These are phyloP conservation scores for Ormosia semicastrata DNA, from an alignment of 306 rosid genomes.

Conservation along the genomic window DNA sequence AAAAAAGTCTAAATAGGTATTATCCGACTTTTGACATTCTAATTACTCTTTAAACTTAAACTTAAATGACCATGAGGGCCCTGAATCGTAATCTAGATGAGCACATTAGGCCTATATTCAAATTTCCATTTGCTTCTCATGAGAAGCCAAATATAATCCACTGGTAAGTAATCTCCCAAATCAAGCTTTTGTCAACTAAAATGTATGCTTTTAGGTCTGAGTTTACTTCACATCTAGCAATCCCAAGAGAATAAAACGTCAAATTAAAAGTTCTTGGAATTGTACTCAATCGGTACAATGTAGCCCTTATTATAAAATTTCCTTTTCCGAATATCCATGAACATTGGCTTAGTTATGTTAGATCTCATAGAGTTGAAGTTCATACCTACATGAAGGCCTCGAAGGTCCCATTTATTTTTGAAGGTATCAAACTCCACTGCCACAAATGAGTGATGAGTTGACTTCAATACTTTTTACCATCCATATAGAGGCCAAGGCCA, in stretches of 20 bases:
- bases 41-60: slow-evolving; percentile 18
- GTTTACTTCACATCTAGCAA: too few relatives aligned
- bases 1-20: not conserved
- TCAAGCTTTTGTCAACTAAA: slow-evolving; percentile 20
- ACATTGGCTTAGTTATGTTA: slow-evolving; percentile 13
- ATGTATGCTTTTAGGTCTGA: too few relatives aligned
- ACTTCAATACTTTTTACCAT: not conserved
- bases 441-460: slow-evolving; percentile 27
- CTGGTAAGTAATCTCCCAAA: slow-evolving; percentile 32
- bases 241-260: slow-evolving; percentile 31
- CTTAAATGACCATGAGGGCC: slow-evolving; percentile 41
- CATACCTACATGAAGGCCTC: slow-evolving; percentile 36
- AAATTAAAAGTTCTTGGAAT: slow-evolving; percentile 28
- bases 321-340: not conserved
- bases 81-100: too few relatives aligned
- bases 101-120: too few relatives aligned
- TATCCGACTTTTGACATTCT: not conserved
- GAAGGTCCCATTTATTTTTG: slow-evolving; percentile 28
- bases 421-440: slow-evolving; percentile 52
- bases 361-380: slow-evolving; percentile 44
- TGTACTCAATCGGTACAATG: slow-evolving; percentile 38
- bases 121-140: slow-evolving; percentile 34
- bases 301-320: slow-evolving; percentile 24
- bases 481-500: slow-evolving; percentile 46
- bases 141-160: slow-evolving; percentile 43